Base-by-base conservation (phyloP, 2,329 filamentous ascomycete genomes). In the Sclerotinia glacialis region DNA sequence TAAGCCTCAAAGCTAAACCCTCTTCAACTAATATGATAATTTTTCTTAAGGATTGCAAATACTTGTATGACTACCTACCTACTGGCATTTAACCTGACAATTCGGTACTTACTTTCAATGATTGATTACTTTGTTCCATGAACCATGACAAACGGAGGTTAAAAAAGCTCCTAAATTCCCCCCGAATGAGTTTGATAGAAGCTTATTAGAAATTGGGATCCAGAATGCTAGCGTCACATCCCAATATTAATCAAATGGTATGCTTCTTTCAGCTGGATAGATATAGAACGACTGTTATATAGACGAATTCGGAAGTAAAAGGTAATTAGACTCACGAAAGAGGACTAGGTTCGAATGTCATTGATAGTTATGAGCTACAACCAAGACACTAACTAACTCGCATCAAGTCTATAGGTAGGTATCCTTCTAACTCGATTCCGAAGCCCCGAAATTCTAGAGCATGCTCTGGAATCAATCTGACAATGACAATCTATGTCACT, bases 211-310 rank as follows among this genome's bases (percentile, higher is more conserved):
- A 34, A n/a, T 12, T 18, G 26, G 50, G 11, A 34, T n/a, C 28
- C 28, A 16, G 28, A 5, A n/a, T 12, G 31, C 23, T 54, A n/a
- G 21, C 23, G 14, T 23, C 7, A n/a, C n/a, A 34, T 59, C 23
- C 34, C 23, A 42, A 42, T 56, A 56, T 18, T 42, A 23, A 42
- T 56, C n/a, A 56, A 42, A 56, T 26, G 40, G 12, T 14, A n/a
- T 37, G n/a, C 56, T 12, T 28, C 16, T 60, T 60, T 47, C 12
- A n/a, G 28, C 42, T 49, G 14, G 8, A n/a, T 16, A 49, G 44
- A 23, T 60, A 60, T 60, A 49, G 12, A n/a, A 60, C 14, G 28
- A 60, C 5, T 59, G 40, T 59, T n/a, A 31, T 46, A 44, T 31
- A 6, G 3, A 42, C 56, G 16, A 46, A 59, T 59, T 3, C 26